Evolutionary conservation across 805 yeast genomes (phyloP), one percentile per base, ranked within the genome.

Genomic region (Sporopachydermia quercuum): DNA sequence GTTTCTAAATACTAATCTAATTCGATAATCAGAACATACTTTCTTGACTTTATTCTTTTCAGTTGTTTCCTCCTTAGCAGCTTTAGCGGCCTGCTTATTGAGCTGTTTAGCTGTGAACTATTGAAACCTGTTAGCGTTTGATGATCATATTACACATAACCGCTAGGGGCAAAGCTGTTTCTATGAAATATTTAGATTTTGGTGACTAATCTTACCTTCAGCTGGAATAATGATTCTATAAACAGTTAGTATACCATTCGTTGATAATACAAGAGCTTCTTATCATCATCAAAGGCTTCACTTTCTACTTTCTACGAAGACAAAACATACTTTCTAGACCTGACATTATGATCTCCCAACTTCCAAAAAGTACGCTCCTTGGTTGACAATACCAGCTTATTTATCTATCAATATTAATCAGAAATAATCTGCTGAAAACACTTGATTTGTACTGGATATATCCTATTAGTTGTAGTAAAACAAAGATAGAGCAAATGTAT

Each of bases 21-120:
- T 14, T 15, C 16, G 14, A 5, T n/a, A 18, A 6, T 18, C 13
- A 11, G 19, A 8, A 49, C 58, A 23, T 37, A 58, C 66, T 60
- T 84, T 89, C 58, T 89, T 89, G 44, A 86, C 78, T 54, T 83
- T 85, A 49, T 79, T 79, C 59, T 84, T 84, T 60, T 91, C 97
- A 34, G 73, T 70, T 30, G 74, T 74, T 53, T 85, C 94, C 54
- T 91, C 98, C 54, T 86, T 87, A 1, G 86, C 83, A 2, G 97
- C 87, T 56, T 78, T 81, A 19, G 77, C 70, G 2, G 97, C 89
- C 60, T 91, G 98, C 56, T 87, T 72, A 49, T 76, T 80, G 42
- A 91, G 68, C 64, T 83, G 94, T 58, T 91, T 91, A 1, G 97
- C 89, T 3, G 99, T 91, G 60, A 91, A 91, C 66, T 75, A 40